Evolutionary conservation across 2,329 filamentous ascomycete genomes (phyloP), one percentile per base, ranked within the genome.

Genomic region (Neopestalotiopsis clavispora): DNA sequence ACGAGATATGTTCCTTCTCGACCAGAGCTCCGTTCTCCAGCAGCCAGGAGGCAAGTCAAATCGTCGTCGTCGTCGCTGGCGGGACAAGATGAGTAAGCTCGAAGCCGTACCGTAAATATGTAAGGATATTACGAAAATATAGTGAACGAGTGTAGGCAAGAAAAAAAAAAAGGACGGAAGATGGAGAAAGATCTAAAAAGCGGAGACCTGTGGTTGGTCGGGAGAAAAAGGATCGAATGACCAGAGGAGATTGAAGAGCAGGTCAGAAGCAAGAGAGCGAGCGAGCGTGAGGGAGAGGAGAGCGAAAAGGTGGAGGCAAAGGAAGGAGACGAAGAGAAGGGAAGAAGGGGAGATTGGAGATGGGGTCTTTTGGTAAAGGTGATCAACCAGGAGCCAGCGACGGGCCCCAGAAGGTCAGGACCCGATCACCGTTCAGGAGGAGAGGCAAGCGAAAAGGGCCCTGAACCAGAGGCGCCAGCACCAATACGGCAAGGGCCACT

Each of bases 111-210:
- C 34, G 34, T 38, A 52, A 52, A 52, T 52, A 20, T 70, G 71
- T 68, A 76, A 74, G 71, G 74, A 75, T 76, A 77, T 78, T 78
- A 78, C 73, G 72, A 78, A 77, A 74, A 70, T 76, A 77, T 77
- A 77, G 71, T 71, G 74, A 78, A 78, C 74, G 77, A 78, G 75
- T 68, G 75, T 77, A 72, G 74, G 70, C 69, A 72, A 75, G 75
- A 70, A 73, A 42, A 74, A 42, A 74, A 75, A 72, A 72, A 52
- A 52, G 17, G 45, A 52, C 45, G 45, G 45, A 52, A 52, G 45
- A 52, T 52, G 68, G 71, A 61, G 65, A 66, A 69, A 69, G 68
- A 69, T 69, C 68, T 66, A 69, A 69, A 59, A 69, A 62, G 52
- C 66, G 68, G 68, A 69, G 58, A 23, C 66, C 34, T 65, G 61